These are phyloP conservation scores for Phialocephala subalpina DNA, from an alignment of 2,329 filamentous ascomycete species.

Conservation along the genomic window DNA sequence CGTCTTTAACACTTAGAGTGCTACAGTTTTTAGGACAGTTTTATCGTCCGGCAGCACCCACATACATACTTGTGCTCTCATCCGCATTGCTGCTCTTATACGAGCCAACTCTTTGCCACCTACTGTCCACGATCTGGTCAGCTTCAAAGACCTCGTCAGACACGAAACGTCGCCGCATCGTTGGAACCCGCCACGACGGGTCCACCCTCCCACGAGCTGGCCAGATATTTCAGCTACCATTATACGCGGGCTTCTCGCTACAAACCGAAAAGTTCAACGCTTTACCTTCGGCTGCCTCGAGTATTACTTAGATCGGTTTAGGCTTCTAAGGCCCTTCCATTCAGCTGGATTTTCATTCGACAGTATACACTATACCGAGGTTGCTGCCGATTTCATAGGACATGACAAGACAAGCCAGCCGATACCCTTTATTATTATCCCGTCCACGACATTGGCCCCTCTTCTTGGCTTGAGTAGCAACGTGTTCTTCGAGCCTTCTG, in stretches of 20 bases:
- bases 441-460: slow-evolving; percentile 18
- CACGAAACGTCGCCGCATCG: slow-evolving; percentile 16
- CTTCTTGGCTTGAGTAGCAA: slow-evolving; percentile 24
- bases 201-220: slow-evolving; percentile 4
- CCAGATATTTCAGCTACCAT: background rate
- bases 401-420: slow-evolving; percentile 13
- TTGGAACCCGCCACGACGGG: slow-evolving; percentile 9
- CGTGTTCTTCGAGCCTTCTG: slow-evolving; percentile 25
- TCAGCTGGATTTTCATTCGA: slow-evolving; percentile 15
- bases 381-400: background rate
- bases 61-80: slow-evolving; percentile 19
- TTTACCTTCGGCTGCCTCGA: slow-evolving; percentile 21
- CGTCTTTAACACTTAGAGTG: slow-evolving; percentile 11
- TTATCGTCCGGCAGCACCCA: slow-evolving; percentile 21
- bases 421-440: slow-evolving; percentile 17
- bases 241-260: slow-evolving; percentile 19
- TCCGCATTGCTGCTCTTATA: slow-evolving; percentile 17
- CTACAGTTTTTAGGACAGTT: slow-evolving; percentile 14
- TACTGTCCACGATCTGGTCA: slow-evolving; percentile 13
- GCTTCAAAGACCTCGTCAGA: slow-evolving; percentile 15
- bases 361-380: background rate
- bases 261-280: slow-evolving; percentile 16
- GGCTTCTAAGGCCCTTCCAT: slow-evolving; percentile 17
- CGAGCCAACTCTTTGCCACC: slow-evolving; percentile 15
- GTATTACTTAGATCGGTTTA: slow-evolving; percentile 23